A percentile compares a stretch with the other conserved stretches of the same genome.
These are phyloP conservation scores for Sugiyamaella valdiviana DNA, from an alignment of 805 yeast genomes.

Conservation along the genomic window DNA sequence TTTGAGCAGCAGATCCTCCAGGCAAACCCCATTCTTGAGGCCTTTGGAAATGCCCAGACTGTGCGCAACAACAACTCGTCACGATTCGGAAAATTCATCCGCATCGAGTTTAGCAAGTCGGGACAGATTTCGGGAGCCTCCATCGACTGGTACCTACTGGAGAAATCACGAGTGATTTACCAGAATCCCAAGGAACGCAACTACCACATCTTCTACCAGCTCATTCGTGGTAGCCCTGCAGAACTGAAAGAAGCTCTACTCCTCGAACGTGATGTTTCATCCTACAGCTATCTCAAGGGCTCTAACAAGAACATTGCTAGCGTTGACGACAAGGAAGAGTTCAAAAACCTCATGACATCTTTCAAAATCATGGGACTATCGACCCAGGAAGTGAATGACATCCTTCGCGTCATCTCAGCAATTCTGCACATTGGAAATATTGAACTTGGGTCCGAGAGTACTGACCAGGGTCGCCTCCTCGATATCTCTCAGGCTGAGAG, in stretches of 20 bases:
- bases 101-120: conserved; percentile 61
- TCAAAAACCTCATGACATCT: conserved; percentile 54
- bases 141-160: conserved; percentile 89
- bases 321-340: conserved; percentile 70
- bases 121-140: conserved; percentile 80
- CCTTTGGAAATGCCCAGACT: conserved; percentile 97
- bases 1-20: conserved; percentile 83
- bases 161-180: conserved; percentile 82
- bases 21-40: conserved; percentile 92
- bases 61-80: conserved; percentile 91
- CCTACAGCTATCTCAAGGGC: conserved; percentile 53
- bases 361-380: conserved; percentile 69
- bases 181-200: conserved; percentile 78
- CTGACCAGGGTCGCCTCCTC: conserved; percentile 70
- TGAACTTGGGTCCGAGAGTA: conserved; percentile 53
- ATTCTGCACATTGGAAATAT: conserved; percentile 84
- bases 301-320: conserved; percentile 57
- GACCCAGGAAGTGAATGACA: conserved; percentile 41
- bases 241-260: conserved; percentile 31
- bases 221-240: conserved; percentile 58
- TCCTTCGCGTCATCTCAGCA: conserved; percentile 64
- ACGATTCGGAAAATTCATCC: conserved; percentile 92
- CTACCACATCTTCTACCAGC: conserved; percentile 88
- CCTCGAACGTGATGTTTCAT: conserved; percentile 42
- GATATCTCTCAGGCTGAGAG: conserved; percentile 46